A percentile compares a stretch with the other conserved stretches of the same genome.
Evolutionary conservation across 2,329 filamentous ascomycete species (phyloP).

Genomic region (Trichoderma citrinoviride): DNA sequence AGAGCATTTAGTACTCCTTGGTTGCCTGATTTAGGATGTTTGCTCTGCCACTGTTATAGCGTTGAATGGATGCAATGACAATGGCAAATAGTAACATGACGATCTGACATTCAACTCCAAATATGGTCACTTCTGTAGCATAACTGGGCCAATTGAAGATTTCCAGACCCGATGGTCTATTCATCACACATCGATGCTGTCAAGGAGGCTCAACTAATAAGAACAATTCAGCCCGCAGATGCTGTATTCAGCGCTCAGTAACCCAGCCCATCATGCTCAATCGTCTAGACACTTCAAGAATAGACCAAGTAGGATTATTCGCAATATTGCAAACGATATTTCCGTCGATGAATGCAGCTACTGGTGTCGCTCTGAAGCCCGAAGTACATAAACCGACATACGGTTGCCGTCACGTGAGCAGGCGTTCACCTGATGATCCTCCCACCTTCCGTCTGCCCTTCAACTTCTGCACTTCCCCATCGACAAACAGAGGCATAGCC

Average conservation of each 20-base stretch:
- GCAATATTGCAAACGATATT: not conserved
- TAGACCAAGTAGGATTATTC: not conserved
- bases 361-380: not conserved
- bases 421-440: constrained; percentile 20
- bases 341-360: not conserved
- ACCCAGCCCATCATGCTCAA: too few species aligned
- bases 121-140: not conserved
- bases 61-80: constrained; percentile 5
- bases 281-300: not conserved
- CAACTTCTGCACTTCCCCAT: not conserved
- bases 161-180: too few species aligned
- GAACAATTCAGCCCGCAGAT: too few species aligned
- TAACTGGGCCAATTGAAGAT: not conserved
- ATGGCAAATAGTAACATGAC: not conserved
- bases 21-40: constrained; percentile 13
- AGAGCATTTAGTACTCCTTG: constrained; percentile 8
- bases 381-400: not conserved
- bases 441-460: not conserved
- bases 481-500: not conserved
- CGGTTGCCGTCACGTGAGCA: constrained; percentile 18
- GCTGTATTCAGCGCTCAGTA: too few species aligned
- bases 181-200: too few species aligned
- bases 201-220: too few species aligned
- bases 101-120: not conserved
- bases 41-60: constrained; percentile 10